Evolutionary conservation across 202 grass and related monocot species (phyloP).

Genomic region (Dendrocalamus latiflorus): DNA sequence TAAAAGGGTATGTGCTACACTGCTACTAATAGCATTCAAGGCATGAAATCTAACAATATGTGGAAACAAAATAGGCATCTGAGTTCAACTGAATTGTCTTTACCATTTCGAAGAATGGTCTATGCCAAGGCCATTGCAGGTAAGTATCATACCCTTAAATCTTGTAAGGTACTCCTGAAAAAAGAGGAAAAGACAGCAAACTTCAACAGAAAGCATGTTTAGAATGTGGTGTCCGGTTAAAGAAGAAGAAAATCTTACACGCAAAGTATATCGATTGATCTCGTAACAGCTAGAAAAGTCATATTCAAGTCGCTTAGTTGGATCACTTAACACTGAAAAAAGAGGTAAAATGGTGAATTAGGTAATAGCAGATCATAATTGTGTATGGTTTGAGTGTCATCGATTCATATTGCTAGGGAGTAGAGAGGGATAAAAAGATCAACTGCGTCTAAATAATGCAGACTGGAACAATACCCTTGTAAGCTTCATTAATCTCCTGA

Average conservation of each 20-base stretch:
- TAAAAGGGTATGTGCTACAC: neutral
- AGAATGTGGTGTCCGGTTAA: neutral
- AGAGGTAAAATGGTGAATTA: neutral
- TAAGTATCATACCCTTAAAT: conserved; percentile 85
- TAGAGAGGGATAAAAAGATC: neutral
- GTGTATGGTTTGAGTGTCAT: neutral
- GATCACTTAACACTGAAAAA: conserved; percentile 70
- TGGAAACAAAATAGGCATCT: neutral
- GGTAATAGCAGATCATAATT: neutral
- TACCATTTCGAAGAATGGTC: conserved; percentile 50
- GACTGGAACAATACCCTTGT: conserved; percentile 38
- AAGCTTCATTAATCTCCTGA: conserved; percentile 81
- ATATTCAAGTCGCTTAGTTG: conserved; percentile 55
- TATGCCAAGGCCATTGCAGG: conserved; percentile 80
- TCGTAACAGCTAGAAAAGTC: conserved; percentile 58
- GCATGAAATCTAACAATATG: neutral
- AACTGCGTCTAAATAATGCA: neutral
- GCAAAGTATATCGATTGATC: conserved; percentile 56
- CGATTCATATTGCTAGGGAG: neutral
- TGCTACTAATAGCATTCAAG: neutral
- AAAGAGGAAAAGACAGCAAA: conserved; percentile 6
- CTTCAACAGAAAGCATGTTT: neutral
- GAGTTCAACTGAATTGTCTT: neutral
- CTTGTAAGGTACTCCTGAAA: conserved; percentile 78
- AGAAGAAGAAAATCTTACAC: conserved; percentile 32